A percentile compares a stretch with the other conserved stretches of the same genome.
phyloP scores from a whole-genome alignment of 2,329 filamentous ascomycete genomes.

The Colletotrichum eremochloae region DNA sequence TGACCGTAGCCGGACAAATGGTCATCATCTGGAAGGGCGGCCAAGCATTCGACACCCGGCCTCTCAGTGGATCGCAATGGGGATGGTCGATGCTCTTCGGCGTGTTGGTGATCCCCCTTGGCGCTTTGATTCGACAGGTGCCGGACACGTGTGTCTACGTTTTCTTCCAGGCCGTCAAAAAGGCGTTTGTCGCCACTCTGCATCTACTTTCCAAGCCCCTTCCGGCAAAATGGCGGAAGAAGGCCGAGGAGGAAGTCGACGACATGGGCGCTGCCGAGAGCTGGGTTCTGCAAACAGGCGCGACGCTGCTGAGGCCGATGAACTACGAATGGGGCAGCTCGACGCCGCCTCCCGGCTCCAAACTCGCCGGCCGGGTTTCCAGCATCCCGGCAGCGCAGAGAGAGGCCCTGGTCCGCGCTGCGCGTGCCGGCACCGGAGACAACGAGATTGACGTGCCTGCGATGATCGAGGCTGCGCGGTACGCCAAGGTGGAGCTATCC shows the following conservation, averaged over 20 bases:
- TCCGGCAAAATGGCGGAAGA: constrained; percentile 41
- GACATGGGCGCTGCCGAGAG: constrained; percentile 42
- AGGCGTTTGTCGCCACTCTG: constrained; percentile 47
- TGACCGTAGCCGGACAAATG: constrained; percentile 79
- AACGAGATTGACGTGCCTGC: constrained; percentile 41
- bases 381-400: constrained; percentile 45
- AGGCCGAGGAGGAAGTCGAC: constrained; percentile 35
- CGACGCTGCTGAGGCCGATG: constrained; percentile 44
- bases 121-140: constrained; percentile 57
- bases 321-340: constrained; percentile 45
- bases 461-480: constrained; percentile 37
- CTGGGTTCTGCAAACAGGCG: constrained; percentile 46
- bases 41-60: constrained; percentile 72
- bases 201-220: constrained; percentile 40
- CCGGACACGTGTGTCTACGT: constrained; percentile 58
- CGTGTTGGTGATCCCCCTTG: constrained; percentile 74
- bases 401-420: constrained; percentile 41
- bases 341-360: constrained; percentile 31
- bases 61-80: constrained; percentile 76
- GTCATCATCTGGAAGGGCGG: constrained; percentile 80
- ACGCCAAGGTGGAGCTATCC: constrained; percentile 26
- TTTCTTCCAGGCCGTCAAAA: constrained; percentile 46
- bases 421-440: constrained; percentile 20
- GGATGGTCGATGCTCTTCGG: constrained; percentile 78
- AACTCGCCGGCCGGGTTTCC: constrained; percentile 38